Conservation (phyloP, 345 rosid species). For the Erodium maritimum region DNA sequence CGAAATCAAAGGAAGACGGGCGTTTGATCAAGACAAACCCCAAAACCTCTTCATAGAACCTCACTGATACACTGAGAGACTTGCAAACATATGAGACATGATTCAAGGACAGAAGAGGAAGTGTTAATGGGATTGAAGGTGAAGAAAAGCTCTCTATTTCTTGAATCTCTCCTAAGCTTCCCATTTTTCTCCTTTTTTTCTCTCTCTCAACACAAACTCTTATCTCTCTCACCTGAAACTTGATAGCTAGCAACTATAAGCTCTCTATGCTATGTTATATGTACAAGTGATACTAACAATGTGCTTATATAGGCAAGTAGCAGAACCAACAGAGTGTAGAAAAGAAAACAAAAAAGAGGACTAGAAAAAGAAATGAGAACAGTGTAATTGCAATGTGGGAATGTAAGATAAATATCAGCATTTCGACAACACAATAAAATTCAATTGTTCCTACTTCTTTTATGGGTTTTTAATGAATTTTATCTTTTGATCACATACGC, state of each 20-base stretch:
- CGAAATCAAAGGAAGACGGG: slow-evolving; percentile 38
- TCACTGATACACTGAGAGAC: slow-evolving; percentile 20
- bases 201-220: neutral
- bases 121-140: neutral
- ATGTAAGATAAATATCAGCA: neutral
- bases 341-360: too few relatives aligned
- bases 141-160: slow-evolving; percentile 15
- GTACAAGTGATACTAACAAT: neutral
- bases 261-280: neutral
- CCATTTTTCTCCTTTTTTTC: neutral
- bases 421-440: neutral
- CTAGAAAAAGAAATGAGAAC: neutral
- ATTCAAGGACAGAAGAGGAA: slow-evolving; percentile 28
- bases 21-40: slow-evolving; percentile 40
- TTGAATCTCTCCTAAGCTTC: slow-evolving; percentile 2
- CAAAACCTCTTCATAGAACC: slow-evolving; percentile 34
- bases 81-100: slow-evolving; percentile 40
- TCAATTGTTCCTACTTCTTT: too few relatives aligned
- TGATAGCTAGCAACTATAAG: neutral
- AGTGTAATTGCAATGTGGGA: neutral
- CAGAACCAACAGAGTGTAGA: neutral
- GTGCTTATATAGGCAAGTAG: neutral
- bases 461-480: too few relatives aligned
- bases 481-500: neutral
- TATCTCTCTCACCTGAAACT: neutral